A percentile compares a stretch with the other conserved stretches of the same genome.
These are phyloP conservation scores for Thermochaetoides thermophila DNA, from an alignment of 495 filamentous ascomycete species.

Conservation along the genomic window DNA sequence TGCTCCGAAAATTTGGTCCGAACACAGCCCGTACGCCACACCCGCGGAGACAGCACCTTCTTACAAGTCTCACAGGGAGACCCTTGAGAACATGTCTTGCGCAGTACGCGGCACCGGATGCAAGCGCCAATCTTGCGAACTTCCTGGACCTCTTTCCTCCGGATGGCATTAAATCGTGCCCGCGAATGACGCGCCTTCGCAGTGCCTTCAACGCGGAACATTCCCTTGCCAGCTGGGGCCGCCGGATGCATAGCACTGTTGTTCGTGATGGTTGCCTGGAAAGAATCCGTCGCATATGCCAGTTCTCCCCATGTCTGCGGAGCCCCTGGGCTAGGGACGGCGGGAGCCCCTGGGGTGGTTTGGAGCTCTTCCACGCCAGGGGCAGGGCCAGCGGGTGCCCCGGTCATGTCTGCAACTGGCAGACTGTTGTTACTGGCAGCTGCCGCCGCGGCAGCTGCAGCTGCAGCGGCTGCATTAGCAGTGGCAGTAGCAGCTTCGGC, in stretches of 20 bases:
- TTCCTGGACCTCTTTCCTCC: slow-evolving; percentile 67
- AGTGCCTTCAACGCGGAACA: slow-evolving; percentile 25
- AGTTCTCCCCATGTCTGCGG: slow-evolving; percentile 30
- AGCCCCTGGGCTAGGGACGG: slow-evolving; percentile 7
- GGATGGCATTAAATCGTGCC: slow-evolving; percentile 48
- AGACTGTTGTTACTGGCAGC: no score
- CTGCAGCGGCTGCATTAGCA: slow-evolving; percentile 7
- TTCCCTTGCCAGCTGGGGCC: slow-evolving; percentile 18
- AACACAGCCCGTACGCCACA: slow-evolving; percentile 72
- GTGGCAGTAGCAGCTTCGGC: slow-evolving; percentile 14
- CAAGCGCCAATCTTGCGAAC: slow-evolving; percentile 71
- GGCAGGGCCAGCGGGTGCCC: no score
- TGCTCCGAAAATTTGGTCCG: slow-evolving; percentile 60
- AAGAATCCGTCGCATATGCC: slow-evolving; percentile 24
- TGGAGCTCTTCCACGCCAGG: slow-evolving; percentile 3
- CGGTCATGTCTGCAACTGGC: slow-evolving; percentile 7
- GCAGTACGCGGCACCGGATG: slow-evolving; percentile 72
- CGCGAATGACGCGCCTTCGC: slow-evolving; percentile 32
- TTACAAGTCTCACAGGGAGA: slow-evolving; percentile 70
- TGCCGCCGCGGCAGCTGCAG: slow-evolving; percentile 8
- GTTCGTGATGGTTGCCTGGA: slow-evolving; percentile 9
- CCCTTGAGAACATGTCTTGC: slow-evolving; percentile 72
- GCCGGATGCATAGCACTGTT: slow-evolving; percentile 8
- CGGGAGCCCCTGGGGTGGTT: not conserved
- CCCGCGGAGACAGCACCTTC: slow-evolving; percentile 58